Evolutionary conservation across 768 basidiomycete genomes (phyloP), one percentile per base, ranked within the genome.

Genomic region (Russula sp.): DNA sequence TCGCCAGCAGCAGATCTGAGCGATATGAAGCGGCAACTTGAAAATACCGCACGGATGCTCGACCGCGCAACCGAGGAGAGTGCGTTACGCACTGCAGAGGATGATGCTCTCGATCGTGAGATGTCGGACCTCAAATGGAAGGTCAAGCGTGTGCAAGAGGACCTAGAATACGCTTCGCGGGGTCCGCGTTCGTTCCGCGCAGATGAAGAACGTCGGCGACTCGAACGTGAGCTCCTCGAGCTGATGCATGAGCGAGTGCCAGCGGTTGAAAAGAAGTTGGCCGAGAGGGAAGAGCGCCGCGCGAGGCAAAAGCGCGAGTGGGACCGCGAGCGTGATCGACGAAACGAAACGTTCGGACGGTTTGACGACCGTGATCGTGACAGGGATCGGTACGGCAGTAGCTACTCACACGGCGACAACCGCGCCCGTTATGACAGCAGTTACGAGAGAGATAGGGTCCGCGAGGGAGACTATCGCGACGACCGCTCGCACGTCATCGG

Each of bases 211-310:
- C 79, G 87, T 59, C 77, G 96, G 22, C 82, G 85, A 67, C 78
- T 97, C 34, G 97, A 99, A 75, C 81, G 96, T 48, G 94, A 98
- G 68, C 77, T 98, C 20, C 73, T 96, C 60, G 78, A 80, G 51
- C 77, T 99, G 57, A 84, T 91, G 85, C 94, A 98, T 70, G 93
- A 96, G 71, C 83, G 88, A 51, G 79, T 99, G 5, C 97, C 97
- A 0, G 91, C 93, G 59, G 82, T 99, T 7, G 94, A 98, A 75
- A 81, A 86, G 67, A 85, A 84, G 72, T 84, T 97, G 54, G 84
- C 91, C 70, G 85, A 85, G 14, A 75, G 89, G 50, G 91, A 96
- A 53, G 86, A 86, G 64, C 79, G 85, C 66, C 87, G 81, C 71
- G 84, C 88, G 65, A 78, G 84, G 68, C 92, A 97, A 70, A 87